Base-by-base conservation (phyloP, 179 eudicot genomes). In the Amaranthus tricolor region DNA sequence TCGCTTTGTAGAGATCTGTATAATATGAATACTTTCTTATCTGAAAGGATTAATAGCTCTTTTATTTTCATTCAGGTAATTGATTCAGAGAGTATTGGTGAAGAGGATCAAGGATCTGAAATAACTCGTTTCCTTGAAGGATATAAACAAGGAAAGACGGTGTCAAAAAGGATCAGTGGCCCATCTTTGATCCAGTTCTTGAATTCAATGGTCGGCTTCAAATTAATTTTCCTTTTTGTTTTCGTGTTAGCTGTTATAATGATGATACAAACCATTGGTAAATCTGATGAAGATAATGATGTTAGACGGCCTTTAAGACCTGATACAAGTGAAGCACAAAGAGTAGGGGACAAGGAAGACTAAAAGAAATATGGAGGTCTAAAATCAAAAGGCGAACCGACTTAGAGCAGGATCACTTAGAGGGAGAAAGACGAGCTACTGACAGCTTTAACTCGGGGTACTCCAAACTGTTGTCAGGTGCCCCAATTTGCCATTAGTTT, bases 121-220 rank as follows among this genome's bases (percentile, higher is more conserved):
- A 87, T 93, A 68, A 86, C 97, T 40, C 85, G 68, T 31, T 93
- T 95, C 83, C 91, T 89, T 17, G 91, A 89, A 83, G 95, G 97
- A 64, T 95, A 87, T 72, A 87, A 86, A 88, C 89, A 88, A 81
- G 98, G 99, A 85, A 89, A 72, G 60, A 90, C 85, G 44, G 83
- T 85, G 52, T 73, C 82, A 64, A 89, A 91, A 70, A 83, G 74
- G 76, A 79, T 92, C 16, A 79, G 80, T 47, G 91, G 91, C 52
- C 91, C 88, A 40, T 82, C 95, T 58, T 82, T 95, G 70, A 86
- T 86, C 82, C 88, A 88, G 65, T 92, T 85, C 78, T 78, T 95
- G 57, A 82, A 82, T 64, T 93, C 96, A 17, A 24, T 89, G 73
- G 54, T 88, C 2, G 97, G 95, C 45, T 56, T 85, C 14, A 84